Base-by-base conservation (phyloP, 768 basidiomycete species). In the Mycena leptocephala region DNA sequence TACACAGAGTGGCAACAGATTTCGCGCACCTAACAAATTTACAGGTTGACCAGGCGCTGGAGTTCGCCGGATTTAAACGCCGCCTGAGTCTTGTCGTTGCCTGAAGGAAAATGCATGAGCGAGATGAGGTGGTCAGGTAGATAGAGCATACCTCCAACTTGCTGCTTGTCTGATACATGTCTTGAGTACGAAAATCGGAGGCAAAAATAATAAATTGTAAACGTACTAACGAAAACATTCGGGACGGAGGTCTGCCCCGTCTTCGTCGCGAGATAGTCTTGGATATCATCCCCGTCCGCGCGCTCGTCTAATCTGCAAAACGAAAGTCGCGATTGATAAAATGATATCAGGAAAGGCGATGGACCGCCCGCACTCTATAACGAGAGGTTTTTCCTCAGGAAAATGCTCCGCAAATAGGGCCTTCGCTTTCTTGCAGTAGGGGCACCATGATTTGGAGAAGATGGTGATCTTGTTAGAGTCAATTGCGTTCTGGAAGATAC, bases 201-300 rank as follows among this genome's bases (percentile, higher is more conserved):
- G 14, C 26, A 20, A 5, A 30, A 22, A 14, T 28, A 43, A 22
- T 39, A 5, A 43, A n/a, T 62, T 26, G 9, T 37, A 53, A 39
- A 81, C 91, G 66, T 65, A 91, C 90, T 88, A 76, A 93, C 90
- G 84, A 92, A 93, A 68, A 91, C 88, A 79, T 91, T 91, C 35
- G 92, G 92, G 6, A 93, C 92, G 28, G 89, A 88, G 24, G 86
- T 78, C 79, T 90, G 92, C 8, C 87, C 86, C 0, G 92, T 92
- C 86, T 88, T 90, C 53, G 84, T 56, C 18, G 5, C 26, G 26
- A 93, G 87, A 79, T 92, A 92, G 62, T 83, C 80, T 78, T 93
- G 92, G 74, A 93, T 91, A 0, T 73, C 87, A 16, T 64, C 30
- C 24, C 88, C 90, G 48, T 93, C 90, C 2, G 85, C 79, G 39